These are phyloP conservation scores for Lyophyllum atratum DNA, from an alignment of 768 basidiomycete genomes.

Conservation along the genomic window DNA sequence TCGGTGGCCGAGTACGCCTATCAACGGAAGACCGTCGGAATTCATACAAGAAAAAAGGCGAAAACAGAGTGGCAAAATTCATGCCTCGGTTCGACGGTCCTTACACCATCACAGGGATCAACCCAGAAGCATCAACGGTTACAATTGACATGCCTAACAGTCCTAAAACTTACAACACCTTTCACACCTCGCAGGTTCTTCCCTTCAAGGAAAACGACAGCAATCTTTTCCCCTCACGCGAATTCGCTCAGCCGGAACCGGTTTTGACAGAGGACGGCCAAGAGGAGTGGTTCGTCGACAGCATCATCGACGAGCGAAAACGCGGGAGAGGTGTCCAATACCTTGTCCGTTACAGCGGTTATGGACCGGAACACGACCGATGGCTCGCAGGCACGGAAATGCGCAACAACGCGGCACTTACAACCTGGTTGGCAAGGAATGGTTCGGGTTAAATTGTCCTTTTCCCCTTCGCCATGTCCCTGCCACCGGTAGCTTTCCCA, in stretches of 20 bases:
- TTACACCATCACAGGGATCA: background rate
- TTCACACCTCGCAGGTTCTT: background rate
- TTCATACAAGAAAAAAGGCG: slow-evolving; percentile 22
- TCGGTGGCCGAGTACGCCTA: slow-evolving; percentile 28
- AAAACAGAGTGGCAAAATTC: slow-evolving; percentile 19
- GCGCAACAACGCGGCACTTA: background rate
- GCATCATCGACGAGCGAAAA: background rate
- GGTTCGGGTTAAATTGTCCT: background rate
- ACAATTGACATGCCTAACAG: background rate
- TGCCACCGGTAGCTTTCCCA: background rate
- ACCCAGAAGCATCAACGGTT: background rate
- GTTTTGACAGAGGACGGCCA: background rate
- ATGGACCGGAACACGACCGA: background rate
- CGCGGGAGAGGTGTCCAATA: background rate
- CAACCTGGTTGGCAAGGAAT: background rate
- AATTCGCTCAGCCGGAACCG: background rate
- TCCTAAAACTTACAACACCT: background rate
- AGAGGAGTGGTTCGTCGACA: background rate
- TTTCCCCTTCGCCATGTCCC: background rate
- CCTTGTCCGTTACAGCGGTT: background rate
- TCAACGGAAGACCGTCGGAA: slow-evolving; percentile 22
- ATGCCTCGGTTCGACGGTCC: slow-evolving; percentile 7
- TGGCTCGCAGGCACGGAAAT: background rate
- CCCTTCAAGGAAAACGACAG: background rate
- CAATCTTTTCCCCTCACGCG: background rate